Evolutionary conservation across 805 yeast genomes (phyloP), one percentile per base, ranked within the genome.

Genomic region (Kodamaea fukazawae): DNA sequence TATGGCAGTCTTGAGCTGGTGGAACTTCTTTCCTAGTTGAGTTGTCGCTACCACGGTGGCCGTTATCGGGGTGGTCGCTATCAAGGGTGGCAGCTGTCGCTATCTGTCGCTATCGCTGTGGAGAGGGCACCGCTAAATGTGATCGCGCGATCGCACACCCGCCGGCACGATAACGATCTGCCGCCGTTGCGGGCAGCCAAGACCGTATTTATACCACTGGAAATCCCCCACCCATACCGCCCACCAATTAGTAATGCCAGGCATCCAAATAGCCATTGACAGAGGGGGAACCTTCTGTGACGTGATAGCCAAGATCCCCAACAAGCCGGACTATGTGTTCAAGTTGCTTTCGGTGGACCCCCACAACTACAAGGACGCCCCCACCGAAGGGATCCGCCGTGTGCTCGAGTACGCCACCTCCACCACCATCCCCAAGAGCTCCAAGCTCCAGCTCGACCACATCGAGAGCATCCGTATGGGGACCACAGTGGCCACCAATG

Each of bases 401-500:
- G 73, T 86, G 0, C 61, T 90, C 43, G 95, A 86, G 55, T 62
- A 64, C 15, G 76, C 78, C 44, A 74, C 78, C 1, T 74, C 76
- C 1, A 59, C 55, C 5, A 35, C 55, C 7, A 84, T 86, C 36
- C 82, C 89, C 3, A 70, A 86, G 36, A 76, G 77, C 7, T 59
- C 60, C 27, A 58, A 57, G 34, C 60, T 89, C 43, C 87, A 83
- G 43, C 72, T 86, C 1, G 71, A 79, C 3, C 61, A 63, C 2
- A 84, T 88, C 28, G 79, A 78, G 39, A 75, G 81, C 31, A 78
- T 89, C 34, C 70, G 96, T 41, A 82, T 90, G 85, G 97, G 97
- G 2, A 89, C 97, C 3, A 90, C 97, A 0, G 93, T 89, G 8
- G 98, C 99, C 2, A 91, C 98, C 6, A 91, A 91, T 63, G 96